phyloP scores from a whole-genome alignment of 768 basidiomycete species.

The Baorangia bicolor region DNA sequence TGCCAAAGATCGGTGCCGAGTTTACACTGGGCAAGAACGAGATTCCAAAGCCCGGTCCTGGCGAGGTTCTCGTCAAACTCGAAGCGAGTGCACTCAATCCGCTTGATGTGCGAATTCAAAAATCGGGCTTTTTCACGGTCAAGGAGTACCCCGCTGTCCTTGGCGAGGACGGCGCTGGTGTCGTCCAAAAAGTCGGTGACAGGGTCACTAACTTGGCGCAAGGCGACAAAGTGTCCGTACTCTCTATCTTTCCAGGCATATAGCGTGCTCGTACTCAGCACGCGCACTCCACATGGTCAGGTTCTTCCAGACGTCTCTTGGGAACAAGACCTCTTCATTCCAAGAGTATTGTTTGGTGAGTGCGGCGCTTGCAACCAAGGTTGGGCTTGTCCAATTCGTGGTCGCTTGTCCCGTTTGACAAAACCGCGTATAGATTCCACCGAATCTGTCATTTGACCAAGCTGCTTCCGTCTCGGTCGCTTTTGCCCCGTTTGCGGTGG shows the following conservation, averaged over 20 bases:
- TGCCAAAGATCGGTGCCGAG: background rate
- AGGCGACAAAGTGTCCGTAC: conserved; percentile 32
- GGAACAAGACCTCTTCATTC: conserved; percentile 12
- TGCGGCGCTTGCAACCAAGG: conserved; percentile 16
- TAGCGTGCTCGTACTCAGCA: background rate
- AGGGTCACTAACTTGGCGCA: conserved; percentile 31
- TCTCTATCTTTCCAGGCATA: background rate
- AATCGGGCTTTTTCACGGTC: conserved; percentile 12
- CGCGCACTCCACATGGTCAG: background rate
- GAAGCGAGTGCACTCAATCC: conserved; percentile 44
- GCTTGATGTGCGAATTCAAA: conserved; percentile 29
- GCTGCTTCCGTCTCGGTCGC: conserved; percentile 36
- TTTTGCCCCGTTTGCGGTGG: conserved; percentile 34
- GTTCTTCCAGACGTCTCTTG: conserved; percentile 6
- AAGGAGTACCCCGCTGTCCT: conserved; percentile 35
- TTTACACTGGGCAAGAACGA: conserved; percentile 5
- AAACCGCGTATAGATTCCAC: conserved; percentile 28
- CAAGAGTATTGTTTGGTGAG: conserved; percentile 24
- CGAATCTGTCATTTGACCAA: conserved; percentile 35
- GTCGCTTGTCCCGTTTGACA: background rate
- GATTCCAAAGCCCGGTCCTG: conserved; percentile 37
- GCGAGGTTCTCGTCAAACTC: conserved; percentile 43
- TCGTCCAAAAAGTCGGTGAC: conserved; percentile 35
- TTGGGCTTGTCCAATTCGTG: background rate
- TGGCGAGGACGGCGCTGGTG: conserved; percentile 39